These are phyloP conservation scores for Metschnikowia colocasiae DNA, from an alignment of 805 yeast genomes.

Conservation along the genomic window DNA sequence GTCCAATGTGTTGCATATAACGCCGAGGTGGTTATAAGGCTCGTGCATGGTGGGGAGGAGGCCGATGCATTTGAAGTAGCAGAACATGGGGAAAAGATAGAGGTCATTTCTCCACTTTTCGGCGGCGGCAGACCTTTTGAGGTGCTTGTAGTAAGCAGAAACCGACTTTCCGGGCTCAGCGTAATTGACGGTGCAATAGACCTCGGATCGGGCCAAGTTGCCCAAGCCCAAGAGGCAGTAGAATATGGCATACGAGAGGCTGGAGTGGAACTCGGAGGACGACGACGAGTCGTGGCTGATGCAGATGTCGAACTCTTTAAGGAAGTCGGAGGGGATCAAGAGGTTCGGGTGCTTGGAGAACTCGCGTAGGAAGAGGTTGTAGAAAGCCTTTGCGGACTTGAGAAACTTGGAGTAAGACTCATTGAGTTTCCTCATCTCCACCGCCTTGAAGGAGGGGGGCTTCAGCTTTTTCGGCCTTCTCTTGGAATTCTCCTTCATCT, in stretches of 20 bases:
- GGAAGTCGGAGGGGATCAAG: slow-evolving; percentile 30
- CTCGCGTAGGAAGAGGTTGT: slow-evolving; percentile 39
- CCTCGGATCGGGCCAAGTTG: slow-evolving; percentile 15
- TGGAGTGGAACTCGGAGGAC: slow-evolving; percentile 13
- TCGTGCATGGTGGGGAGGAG: slow-evolving; percentile 68
- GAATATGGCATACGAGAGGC: slow-evolving; percentile 12
- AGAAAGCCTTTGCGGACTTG: slow-evolving; percentile 47
- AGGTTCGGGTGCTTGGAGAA: slow-evolving; percentile 37
- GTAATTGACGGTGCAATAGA: slow-evolving; percentile 10
- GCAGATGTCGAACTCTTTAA: slow-evolving; percentile 26
- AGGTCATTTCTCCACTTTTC: slow-evolving; percentile 35
- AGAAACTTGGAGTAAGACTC: slow-evolving; percentile 49
- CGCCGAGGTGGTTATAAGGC: slow-evolving; percentile 58
- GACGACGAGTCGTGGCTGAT: not conserved
- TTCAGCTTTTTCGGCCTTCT: too few species aligned
- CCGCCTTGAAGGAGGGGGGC: slow-evolving; percentile 26
- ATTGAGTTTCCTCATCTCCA: slow-evolving; percentile 56
- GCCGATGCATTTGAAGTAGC: slow-evolving; percentile 50
- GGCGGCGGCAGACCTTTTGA: not conserved
- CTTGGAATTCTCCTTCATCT: slow-evolving; percentile 9
- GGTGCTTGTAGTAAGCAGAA: slow-evolving; percentile 14
- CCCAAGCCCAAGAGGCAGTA: slow-evolving; percentile 19
- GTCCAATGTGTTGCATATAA: slow-evolving; percentile 37
- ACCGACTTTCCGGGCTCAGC: slow-evolving; percentile 16
- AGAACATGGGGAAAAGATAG: slow-evolving; percentile 26